Evolutionary conservation across 1,284 basidiomycete species (phyloP).

Genomic region (Puccinia polysora): DNA sequence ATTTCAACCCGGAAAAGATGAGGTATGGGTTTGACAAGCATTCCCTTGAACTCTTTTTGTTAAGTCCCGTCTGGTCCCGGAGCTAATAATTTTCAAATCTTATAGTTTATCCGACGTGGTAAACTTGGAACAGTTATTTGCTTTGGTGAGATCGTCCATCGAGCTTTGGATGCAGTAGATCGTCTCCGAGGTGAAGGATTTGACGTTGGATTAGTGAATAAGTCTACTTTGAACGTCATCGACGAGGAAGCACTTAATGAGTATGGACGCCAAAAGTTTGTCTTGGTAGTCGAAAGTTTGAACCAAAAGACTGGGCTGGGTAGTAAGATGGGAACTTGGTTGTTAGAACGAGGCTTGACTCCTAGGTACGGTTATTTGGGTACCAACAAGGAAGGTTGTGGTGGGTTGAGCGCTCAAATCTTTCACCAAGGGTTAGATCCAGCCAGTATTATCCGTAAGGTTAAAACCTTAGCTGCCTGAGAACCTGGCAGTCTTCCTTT

Average conservation of each 20-base stretch:
- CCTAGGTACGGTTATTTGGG: slow-evolving; percentile 77
- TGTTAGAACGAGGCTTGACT: slow-evolving; percentile 70
- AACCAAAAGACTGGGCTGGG: slow-evolving; percentile 71
- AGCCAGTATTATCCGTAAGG: slow-evolving; percentile 45
- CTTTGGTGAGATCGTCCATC: slow-evolving; percentile 66
- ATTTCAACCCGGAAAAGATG: slow-evolving; percentile 75
- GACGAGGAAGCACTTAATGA: slow-evolving; percentile 71
- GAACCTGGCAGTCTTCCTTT: too few species aligned
- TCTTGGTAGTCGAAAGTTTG: slow-evolving; percentile 74
- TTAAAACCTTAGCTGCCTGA: slow-evolving; percentile 44
- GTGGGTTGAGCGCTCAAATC: slow-evolving; percentile 67
- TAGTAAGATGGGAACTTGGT: slow-evolving; percentile 63
- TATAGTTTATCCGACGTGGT: slow-evolving; percentile 27
- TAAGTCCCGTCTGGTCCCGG: background rate
- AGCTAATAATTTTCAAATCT: too few species aligned
- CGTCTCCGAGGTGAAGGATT: slow-evolving; percentile 65
- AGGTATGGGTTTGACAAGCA: slow-evolving; percentile 62
- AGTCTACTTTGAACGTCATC: slow-evolving; percentile 71
- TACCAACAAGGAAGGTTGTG: slow-evolving; percentile 66
- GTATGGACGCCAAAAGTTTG: slow-evolving; percentile 67
- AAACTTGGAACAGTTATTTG: slow-evolving; percentile 33
- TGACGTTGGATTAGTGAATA: slow-evolving; percentile 76
- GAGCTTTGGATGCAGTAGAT: slow-evolving; percentile 72
- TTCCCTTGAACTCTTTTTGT: slow-evolving; percentile 63
- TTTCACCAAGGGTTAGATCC: slow-evolving; percentile 47